phyloP scores from a whole-genome alignment of 805 yeast genomes.

The Ogataea parapolymorpha region DNA sequence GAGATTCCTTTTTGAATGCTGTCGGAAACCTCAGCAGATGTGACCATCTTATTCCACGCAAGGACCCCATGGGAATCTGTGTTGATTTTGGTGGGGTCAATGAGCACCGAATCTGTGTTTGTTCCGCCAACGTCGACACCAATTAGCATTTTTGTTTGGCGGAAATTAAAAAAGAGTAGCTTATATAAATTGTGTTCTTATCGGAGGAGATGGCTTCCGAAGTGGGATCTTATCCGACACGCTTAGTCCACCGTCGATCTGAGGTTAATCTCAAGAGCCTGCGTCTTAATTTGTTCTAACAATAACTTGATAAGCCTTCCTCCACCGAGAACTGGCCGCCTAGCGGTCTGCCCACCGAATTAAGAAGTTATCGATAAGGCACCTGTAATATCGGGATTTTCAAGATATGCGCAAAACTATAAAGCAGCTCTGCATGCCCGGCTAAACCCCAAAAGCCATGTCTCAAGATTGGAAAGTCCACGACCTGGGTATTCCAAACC shows the following conservation, averaged over 20 bases:
- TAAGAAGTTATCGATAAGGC: not conserved
- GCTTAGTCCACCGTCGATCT: too few relatives aligned
- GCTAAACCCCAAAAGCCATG: not conserved
- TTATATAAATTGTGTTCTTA: not conserved
- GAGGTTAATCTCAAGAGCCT: too few relatives aligned
- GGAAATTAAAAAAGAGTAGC: too few relatives aligned
- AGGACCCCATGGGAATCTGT: slow-evolving; percentile 33
- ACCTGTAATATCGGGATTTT: slow-evolving; percentile 3
- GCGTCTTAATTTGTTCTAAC: too few relatives aligned
- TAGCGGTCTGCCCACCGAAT: not conserved
- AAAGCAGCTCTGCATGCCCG: not conserved
- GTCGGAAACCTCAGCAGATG: slow-evolving; percentile 42
- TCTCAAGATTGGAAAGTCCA: slow-evolving; percentile 9
- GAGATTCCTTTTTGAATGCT: slow-evolving; percentile 40
- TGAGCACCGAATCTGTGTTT: slow-evolving; percentile 45
- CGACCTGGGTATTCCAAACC: slow-evolving; percentile 16
- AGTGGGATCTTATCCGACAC: not conserved
- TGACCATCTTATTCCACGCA: slow-evolving; percentile 41
- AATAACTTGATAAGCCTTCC: too few relatives aligned
- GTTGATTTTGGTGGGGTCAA: slow-evolving; percentile 35
- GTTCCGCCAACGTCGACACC: slow-evolving; percentile 55
- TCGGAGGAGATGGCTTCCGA: not conserved
- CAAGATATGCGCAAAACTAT: not conserved
- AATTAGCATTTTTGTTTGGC: slow-evolving; percentile 22
- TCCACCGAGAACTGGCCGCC: not conserved